Percentiles rank a stretch among this genome's conserved stretches.
Evolutionary conservation across 2,329 filamentous ascomycete genomes (phyloP).

Genomic region (Lachnellula arida): DNA sequence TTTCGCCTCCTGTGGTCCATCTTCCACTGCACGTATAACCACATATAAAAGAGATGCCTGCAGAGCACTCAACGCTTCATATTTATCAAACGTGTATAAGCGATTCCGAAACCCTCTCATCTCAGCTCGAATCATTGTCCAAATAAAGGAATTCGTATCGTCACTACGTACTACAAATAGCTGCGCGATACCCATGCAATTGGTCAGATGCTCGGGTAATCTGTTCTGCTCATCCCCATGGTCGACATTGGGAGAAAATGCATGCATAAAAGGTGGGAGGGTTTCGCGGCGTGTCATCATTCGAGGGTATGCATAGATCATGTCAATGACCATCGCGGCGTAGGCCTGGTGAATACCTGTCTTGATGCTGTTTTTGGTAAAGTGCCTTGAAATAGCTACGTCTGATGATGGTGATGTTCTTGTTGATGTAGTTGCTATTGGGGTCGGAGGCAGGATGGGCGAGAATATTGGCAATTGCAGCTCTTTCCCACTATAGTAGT

Average conservation of each 20-base stretch:
- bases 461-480: neutral
- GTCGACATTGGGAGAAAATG: neutral
- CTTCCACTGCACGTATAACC: conserved; percentile 16
- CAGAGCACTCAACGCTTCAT: conserved; percentile 12
- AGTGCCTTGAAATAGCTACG: neutral
- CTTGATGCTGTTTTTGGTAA: neutral
- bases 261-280: conserved; percentile 26
- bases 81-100: neutral
- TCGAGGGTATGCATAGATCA: conserved; percentile 18
- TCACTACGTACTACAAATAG: conserved; percentile 18
- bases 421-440: neutral
- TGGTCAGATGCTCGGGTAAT: conserved; percentile 16
- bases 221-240: neutral
- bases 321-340: conserved; percentile 9
- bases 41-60: conserved; percentile 20
- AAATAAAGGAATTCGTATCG: conserved; percentile 21
- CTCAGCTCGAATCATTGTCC: conserved; percentile 17
- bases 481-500: neutral
- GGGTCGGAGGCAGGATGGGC: neutral
- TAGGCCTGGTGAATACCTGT: neutral
- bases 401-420: neutral
- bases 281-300: conserved; percentile 28
- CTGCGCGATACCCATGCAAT: conserved; percentile 27
- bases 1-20: conserved; percentile 1
- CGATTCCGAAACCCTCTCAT: neutral